These are phyloP conservation scores for Phytopythium kandeliae DNA, from an alignment of 352 stramenopile genomes.

Conservation along the genomic window DNA sequence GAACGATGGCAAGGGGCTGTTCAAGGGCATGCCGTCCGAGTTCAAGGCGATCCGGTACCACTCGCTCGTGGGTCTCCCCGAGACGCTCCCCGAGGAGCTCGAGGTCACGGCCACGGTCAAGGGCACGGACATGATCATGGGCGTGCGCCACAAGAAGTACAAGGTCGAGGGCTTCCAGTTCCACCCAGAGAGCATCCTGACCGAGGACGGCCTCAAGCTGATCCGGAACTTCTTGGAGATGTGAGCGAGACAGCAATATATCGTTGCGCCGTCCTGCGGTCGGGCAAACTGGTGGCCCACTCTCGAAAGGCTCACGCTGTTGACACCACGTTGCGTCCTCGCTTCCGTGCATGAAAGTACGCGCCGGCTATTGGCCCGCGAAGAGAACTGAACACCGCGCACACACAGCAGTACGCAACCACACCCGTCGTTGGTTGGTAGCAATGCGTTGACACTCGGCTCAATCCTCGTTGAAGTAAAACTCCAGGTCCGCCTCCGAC, in stretches of 20 bases:
- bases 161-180: constrained; percentile 88
- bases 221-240: constrained; percentile 88
- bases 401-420: not conserved
- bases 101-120: constrained; percentile 82
- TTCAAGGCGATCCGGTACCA: constrained; percentile 87
- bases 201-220: constrained; percentile 71
- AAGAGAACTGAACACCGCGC: not conserved
- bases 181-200: constrained; percentile 86
- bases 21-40: constrained; percentile 72
- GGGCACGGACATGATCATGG: constrained; percentile 86
- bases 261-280: not conserved
- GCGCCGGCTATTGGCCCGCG: not conserved
- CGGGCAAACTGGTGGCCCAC: too few relatives aligned
- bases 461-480: constrained; percentile 76
- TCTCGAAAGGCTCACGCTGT: not conserved
- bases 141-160: constrained; percentile 81
- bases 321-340: not conserved
- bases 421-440: not conserved
- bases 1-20: constrained; percentile 81
- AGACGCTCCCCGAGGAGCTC: constrained; percentile 72
- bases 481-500: constrained; percentile 54
- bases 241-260: constrained; percentile 23
- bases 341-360: not conserved
- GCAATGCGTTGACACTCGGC: not conserved
- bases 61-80: constrained; percentile 75